Conservation (phyloP, 192 early-diverging fungal genomes). For the Mortierella antarctica region DNA sequence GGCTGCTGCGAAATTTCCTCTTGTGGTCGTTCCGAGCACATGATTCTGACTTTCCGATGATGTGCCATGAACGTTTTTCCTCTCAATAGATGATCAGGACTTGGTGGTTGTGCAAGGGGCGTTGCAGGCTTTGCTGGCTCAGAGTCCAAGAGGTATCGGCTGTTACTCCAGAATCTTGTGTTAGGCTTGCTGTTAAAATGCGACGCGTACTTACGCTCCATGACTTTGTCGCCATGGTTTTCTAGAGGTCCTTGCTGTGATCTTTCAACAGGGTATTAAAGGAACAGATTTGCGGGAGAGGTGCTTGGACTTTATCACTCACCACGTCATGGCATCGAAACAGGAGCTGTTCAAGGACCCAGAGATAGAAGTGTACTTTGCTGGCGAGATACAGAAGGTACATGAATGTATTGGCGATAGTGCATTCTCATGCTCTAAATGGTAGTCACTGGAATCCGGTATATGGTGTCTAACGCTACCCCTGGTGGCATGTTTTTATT, state of each 20-base stretch:
- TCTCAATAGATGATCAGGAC: conserved; percentile 36
- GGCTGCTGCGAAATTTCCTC: no score
- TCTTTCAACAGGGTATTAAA: conserved; percentile 46
- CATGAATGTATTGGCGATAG: no score
- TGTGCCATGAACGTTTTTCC: not conserved
- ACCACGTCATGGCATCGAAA: conserved; percentile 27
- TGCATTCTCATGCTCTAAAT: not conserved
- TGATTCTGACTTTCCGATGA: not conserved
- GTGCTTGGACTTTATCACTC: conserved; percentile 34
- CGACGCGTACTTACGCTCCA: not conserved
- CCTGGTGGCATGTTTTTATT: not conserved
- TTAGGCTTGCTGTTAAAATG: no score
- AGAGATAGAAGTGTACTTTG: conserved; percentile 39
- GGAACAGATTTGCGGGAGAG: conserved; percentile 32
- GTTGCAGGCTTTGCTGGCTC: conserved; percentile 32
- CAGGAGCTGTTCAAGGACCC: conserved; percentile 26
- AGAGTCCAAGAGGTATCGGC: conserved; percentile 37
- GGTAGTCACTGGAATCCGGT: no score
- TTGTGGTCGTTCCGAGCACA: not conserved
- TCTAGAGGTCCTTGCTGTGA: conserved; percentile 44
- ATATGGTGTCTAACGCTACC: no score
- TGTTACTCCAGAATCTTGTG: no score
- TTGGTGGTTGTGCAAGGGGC: conserved; percentile 36
- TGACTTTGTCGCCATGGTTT: not conserved
- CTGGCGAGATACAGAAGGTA: conserved; percentile 48